Evolutionary conservation across 257 asterid species (phyloP).

Genomic region (Plectranthus barbatus): DNA sequence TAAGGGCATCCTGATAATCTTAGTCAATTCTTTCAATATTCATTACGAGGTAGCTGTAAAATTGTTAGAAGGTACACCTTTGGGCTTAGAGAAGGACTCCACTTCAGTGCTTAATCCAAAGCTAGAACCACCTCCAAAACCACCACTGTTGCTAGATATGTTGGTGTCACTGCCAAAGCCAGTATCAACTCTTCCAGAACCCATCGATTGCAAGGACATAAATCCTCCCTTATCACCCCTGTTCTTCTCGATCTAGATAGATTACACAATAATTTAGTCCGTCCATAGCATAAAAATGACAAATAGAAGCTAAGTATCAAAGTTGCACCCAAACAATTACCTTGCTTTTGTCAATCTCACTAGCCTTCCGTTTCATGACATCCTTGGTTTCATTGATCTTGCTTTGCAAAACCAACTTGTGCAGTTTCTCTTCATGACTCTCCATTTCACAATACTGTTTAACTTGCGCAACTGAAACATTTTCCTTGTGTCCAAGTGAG

Average conservation of each 20-base stretch:
- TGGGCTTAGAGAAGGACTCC: slow-evolving; percentile 61
- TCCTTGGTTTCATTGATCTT: slow-evolving; percentile 85
- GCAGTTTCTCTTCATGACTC: slow-evolving; percentile 88
- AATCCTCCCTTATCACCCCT: slow-evolving; percentile 71
- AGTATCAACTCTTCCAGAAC: slow-evolving; percentile 62
- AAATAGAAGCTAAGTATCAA: slow-evolving; percentile 1
- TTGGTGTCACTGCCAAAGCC: slow-evolving; percentile 68
- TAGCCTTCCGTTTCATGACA: slow-evolving; percentile 90
- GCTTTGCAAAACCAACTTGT: slow-evolving; percentile 75
- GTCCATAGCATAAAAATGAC: slow-evolving; percentile 14
- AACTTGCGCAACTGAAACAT: slow-evolving; percentile 88
- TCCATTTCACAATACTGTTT: slow-evolving; percentile 98
- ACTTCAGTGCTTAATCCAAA: slow-evolving; percentile 57
- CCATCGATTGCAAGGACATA: slow-evolving; percentile 63
- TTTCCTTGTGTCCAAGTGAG: slow-evolving; percentile 88
- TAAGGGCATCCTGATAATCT: background rate
- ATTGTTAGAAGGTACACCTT: slow-evolving; percentile 36
- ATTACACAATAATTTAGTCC: slow-evolving; percentile 1
- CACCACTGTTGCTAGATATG: slow-evolving; percentile 44
- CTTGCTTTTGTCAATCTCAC: slow-evolving; percentile 92
- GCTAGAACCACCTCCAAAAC: slow-evolving; percentile 57
- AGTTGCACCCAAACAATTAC: slow-evolving; percentile 25
- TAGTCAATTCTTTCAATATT: background rate
- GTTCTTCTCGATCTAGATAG: slow-evolving; percentile 59
- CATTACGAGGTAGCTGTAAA: background rate